phyloP scores from a whole-genome alignment of 2,329 filamentous ascomycete species.

The Diaporthe australafricana region DNA sequence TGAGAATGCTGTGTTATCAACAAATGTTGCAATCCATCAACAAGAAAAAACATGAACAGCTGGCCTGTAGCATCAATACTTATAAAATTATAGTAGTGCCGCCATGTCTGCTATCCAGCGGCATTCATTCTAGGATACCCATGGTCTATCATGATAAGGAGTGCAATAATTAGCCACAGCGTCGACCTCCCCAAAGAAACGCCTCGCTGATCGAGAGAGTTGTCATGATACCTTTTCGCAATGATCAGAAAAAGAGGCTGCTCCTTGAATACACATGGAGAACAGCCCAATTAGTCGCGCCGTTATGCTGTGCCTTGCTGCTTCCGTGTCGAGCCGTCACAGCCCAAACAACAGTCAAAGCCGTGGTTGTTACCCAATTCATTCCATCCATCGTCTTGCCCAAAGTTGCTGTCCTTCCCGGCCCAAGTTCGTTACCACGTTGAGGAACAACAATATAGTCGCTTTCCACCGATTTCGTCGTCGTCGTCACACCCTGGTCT shows the following conservation, averaged over 20 bases:
- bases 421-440: background rate
- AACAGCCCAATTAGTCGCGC: background rate
- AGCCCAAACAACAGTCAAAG: background rate
- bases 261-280: no score
- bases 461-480: background rate
- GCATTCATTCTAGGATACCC: conserved; percentile 15
- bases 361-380: background rate
- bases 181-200: conserved; percentile 3
- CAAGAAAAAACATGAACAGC: no score
- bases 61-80: background rate
- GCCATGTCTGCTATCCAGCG: background rate
- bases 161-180: background rate
- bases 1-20: background rate
- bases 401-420: background rate
- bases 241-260: background rate
- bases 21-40: background rate
- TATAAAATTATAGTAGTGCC: background rate
- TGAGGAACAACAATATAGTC: background rate
- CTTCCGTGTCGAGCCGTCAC: background rate
- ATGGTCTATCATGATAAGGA: conserved; percentile 13
- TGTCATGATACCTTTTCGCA: background rate
- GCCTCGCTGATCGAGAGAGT: conserved; percentile 22
- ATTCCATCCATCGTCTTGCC: background rate
- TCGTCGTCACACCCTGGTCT: background rate
- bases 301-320: background rate